Evolutionary conservation across 164 flowering plant genomes (phyloP).

Genomic region (Tetracentron sinense): DNA sequence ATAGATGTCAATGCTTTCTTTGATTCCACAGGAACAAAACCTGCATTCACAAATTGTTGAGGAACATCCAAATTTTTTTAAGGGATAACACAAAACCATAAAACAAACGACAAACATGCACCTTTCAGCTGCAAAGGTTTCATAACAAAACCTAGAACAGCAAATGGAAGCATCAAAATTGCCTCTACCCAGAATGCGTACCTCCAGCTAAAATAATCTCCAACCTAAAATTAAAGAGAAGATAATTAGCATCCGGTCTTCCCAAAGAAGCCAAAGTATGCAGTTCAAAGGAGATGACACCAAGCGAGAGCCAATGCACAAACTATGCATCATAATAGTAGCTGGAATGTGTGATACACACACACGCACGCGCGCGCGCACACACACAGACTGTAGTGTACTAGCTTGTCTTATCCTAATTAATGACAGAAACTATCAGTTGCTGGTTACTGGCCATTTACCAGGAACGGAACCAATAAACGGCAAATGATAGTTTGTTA

Average conservation of each 20-base stretch:
- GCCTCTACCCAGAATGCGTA: slow-evolving; percentile 79
- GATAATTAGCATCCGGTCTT: not conserved
- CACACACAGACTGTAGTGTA: too few species aligned
- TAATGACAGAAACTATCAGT: too few species aligned
- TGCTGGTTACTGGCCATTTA: too few species aligned
- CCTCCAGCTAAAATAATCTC: slow-evolving; percentile 67
- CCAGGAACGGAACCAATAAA: too few species aligned
- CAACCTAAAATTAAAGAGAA: slow-evolving; percentile 49
- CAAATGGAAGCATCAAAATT: slow-evolving; percentile 87
- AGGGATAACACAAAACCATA: not conserved
- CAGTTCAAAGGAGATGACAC: not conserved
- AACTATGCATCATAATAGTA: too few species aligned
- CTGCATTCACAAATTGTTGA: slow-evolving; percentile 30
- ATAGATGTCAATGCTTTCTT: slow-evolving; percentile 26
- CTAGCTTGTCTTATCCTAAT: too few species aligned
- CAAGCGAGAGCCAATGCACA: too few species aligned
- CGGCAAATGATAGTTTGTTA: too few species aligned
- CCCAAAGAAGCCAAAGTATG: not conserved
- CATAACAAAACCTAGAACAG: slow-evolving; percentile 75
- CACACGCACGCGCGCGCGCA: too few species aligned
- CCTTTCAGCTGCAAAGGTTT: slow-evolving; percentile 93
- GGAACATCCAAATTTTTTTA: slow-evolving; percentile 3
- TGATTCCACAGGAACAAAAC: slow-evolving; percentile 55
- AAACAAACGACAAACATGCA: slow-evolving; percentile 15
- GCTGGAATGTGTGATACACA: too few species aligned